Evolutionary conservation across 306 rosid species (phyloP).

Genomic region (Acacia confusa): DNA sequence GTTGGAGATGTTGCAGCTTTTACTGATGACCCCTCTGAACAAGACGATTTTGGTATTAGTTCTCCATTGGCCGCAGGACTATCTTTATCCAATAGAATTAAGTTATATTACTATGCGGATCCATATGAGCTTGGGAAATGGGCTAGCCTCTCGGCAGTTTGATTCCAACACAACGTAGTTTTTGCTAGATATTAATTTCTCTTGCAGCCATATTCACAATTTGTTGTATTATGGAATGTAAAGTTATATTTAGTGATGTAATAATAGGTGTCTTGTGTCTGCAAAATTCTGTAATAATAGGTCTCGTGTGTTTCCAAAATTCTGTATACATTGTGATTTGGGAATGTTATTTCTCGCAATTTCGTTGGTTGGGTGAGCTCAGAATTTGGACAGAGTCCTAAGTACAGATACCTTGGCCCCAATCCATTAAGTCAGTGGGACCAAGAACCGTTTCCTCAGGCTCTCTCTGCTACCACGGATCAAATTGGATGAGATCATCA

Average conservation of each 20-base stretch:
- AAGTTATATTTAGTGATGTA: conserved; percentile 49
- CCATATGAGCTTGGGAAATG: conserved; percentile 35
- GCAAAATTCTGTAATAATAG: conserved; percentile 32
- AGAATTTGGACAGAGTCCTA: conserved; percentile 21
- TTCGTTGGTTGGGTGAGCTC: conserved; percentile 1
- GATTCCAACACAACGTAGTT: conserved; percentile 23
- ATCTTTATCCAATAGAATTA: conserved; percentile 70
- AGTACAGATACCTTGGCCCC: conserved; percentile 11
- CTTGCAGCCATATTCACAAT: conserved; percentile 29
- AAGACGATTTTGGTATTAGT: conserved; percentile 63
- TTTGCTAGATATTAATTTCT: conserved; percentile 33
- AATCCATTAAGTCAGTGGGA: neutral
- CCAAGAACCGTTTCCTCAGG: neutral
- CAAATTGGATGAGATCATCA: too few species aligned
- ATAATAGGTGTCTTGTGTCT: conserved; percentile 25
- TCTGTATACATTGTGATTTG: neutral
- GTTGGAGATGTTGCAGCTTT: conserved; percentile 86
- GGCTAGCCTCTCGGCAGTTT: conserved; percentile 91
- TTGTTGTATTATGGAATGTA: conserved; percentile 48
- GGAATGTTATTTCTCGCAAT: conserved; percentile 9
- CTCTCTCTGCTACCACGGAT: too few species aligned
- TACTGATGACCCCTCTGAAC: conserved; percentile 78
- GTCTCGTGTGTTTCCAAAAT: conserved; percentile 25
- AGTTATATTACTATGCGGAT: conserved; percentile 12
- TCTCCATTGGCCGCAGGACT: conserved; percentile 65